Evolutionary conservation across 352 stramenopile genomes (phyloP), one percentile per base, ranked within the genome.

Genomic region (Lagenidium sp.): DNA sequence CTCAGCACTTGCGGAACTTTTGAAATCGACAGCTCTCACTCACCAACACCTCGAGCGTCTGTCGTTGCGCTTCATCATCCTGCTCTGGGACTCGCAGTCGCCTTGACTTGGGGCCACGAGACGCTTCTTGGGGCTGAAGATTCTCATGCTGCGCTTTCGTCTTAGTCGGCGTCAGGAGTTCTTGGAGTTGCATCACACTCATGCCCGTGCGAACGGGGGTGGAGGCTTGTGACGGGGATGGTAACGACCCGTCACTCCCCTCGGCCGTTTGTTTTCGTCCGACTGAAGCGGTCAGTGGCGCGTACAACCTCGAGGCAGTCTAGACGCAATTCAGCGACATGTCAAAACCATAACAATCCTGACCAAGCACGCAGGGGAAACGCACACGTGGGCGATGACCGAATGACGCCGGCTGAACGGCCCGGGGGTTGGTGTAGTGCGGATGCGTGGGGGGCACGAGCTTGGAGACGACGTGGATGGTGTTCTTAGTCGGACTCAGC

Each of bases 351-450:
- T n/a, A n/a, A n/a, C n/a, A n/a, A n/a, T n/a, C n/a, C n/a, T n/a
- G n/a, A n/a, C n/a, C n/a, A n/a, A n/a, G n/a, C n/a, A n/a, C n/a
- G n/a, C n/a, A n/a, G n/a, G n/a, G n/a, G 11, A 12, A 13, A 44
- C 52, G 23, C 67, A 83, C 70, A 48, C 63, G 53, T 34, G 74
- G 79, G 4, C 79, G 76, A 50, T 92, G 79, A 24, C 76, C 79
- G 37, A 92, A 92, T 0, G 66, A 79, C 47, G 81, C 59, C 15
- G 63, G 50, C 41, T 82, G 62, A 10, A 62, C 69, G 2, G 65
- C 64, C 28, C 72, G 45, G n/a, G 55, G 53, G 1, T 44, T 38
- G 24, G 62, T 76, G 52, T 44, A 66, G 38, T 61, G 46, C 3
- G 41, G 22, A 37, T 61, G 46, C 4, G 46, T 55, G 25, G 53